These are phyloP conservation scores for Pseudogymnoascus verrucosus DNA, from an alignment of 2,329 filamentous ascomycete genomes.

Conservation along the genomic window DNA sequence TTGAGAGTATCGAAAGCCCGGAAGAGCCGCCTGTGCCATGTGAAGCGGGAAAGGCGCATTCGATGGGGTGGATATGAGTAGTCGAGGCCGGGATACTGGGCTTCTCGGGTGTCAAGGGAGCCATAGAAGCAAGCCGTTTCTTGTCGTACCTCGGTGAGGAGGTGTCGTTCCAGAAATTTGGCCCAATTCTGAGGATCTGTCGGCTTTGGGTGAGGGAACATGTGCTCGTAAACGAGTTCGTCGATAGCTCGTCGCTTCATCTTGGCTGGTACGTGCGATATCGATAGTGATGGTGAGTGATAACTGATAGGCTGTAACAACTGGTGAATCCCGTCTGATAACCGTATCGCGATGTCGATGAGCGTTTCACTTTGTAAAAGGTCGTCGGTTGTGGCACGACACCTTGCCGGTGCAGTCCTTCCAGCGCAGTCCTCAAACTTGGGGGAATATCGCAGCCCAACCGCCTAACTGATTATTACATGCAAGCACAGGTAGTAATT, in stretches of 20 bases:
- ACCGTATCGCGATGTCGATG: neutral
- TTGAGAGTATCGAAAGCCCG: slow-evolving; percentile 63
- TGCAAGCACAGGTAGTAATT: neutral
- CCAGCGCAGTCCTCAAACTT: neutral
- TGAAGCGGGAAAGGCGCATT: slow-evolving; percentile 68
- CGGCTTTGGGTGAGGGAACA: slow-evolving; percentile 61
- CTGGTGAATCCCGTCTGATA: neutral
- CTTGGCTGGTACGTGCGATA: slow-evolving; percentile 16
- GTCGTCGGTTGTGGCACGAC: neutral
- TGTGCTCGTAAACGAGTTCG: slow-evolving; percentile 63
- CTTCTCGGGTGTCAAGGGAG: slow-evolving; percentile 69
- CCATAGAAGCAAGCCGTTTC: slow-evolving; percentile 69
- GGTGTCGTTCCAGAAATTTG: slow-evolving; percentile 58
- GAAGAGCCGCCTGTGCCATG: slow-evolving; percentile 69
- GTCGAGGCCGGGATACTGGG: slow-evolving; percentile 74
- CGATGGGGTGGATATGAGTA: slow-evolving; percentile 67
- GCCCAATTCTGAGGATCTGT: slow-evolving; percentile 66
- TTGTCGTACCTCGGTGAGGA: slow-evolving; percentile 67
- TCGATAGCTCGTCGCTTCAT: slow-evolving; percentile 70
- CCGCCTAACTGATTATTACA: neutral
- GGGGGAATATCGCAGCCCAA: slow-evolving; percentile 5
- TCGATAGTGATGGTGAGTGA: neutral
- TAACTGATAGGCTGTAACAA: neutral
- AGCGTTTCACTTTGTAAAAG: neutral
- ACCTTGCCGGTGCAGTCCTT: slow-evolving; percentile 2